Evolutionary conservation across 495 filamentous ascomycete species (phyloP), one percentile per base, ranked within the genome.

Genomic region (Paragyromitra xinjiangensis): DNA sequence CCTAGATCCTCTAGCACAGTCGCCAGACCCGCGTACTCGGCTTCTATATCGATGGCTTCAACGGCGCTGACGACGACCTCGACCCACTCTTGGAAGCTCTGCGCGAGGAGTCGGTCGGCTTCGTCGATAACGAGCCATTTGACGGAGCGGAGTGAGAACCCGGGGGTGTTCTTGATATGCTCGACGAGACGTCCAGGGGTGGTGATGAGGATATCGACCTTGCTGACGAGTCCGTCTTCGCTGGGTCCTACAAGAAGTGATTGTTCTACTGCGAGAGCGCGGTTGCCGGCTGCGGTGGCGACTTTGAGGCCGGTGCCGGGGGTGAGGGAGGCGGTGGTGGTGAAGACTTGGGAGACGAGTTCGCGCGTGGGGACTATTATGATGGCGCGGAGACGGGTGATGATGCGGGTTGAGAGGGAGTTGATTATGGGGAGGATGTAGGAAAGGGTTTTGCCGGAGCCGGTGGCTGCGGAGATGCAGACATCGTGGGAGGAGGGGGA

Each of bases 141-240:
- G 6, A 95, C 86, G 83, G 91, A 87, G 44, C 90, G 86, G 62
- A 94, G 85, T 3, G 86, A 89, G 80, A 97, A 97, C 2, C 95
- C 92, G 11, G 89, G 88, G 2, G 95, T 97, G 74, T 90, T 88
- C 69, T 90, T 89, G 68, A 98, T 86, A 84, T 99, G 93, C 81
- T 98, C 94, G 29, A 99, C 93, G 8, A 99, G 87, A 56, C 95
- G 88, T 71, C 96, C 95, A 0, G 95, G 95, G 0, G 95, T 99
- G 81, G 91, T 94, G 45, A 99, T 92, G 12, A 99, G 88, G 69
- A 99, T 88, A 81, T 98, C 93, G 14, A 97, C 89, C 66, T 91
- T 92, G 29, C 93, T 91, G 39, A 78, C 76, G 1, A 83, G 81
- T 26, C 85, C 81, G 64, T 86, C 40, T 62, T 90, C 87, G n/a